Conservation (phyloP, 116 monocot genomes). For the Iris pallida region DNA sequence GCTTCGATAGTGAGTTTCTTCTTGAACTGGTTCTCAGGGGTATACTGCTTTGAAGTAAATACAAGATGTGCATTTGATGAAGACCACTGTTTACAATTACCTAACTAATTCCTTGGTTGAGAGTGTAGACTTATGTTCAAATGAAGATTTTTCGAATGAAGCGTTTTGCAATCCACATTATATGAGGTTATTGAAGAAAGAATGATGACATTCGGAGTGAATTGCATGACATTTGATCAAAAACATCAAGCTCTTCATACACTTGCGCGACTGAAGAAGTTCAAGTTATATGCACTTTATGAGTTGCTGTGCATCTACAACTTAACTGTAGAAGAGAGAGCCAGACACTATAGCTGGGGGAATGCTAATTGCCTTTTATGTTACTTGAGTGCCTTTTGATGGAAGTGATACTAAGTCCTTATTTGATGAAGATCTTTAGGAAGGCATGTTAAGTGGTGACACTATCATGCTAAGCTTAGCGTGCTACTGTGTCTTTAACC, state of each 20-base stretch:
- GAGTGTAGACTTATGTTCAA: slow-evolving; percentile 42
- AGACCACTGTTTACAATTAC: slow-evolving; percentile 45
- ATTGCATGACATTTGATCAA: slow-evolving; percentile 23
- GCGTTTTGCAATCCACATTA: slow-evolving; percentile 20
- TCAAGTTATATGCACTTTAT: slow-evolving; percentile 34
- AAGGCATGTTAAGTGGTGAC: slow-evolving; percentile 40
- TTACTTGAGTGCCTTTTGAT: slow-evolving; percentile 31
- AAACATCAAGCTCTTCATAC: slow-evolving; percentile 19
- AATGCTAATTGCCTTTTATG: slow-evolving; percentile 21
- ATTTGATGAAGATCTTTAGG: slow-evolving; percentile 34
- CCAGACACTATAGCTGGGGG: slow-evolving; percentile 24
- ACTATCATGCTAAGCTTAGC: slow-evolving; percentile 29
- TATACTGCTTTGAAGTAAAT: slow-evolving; percentile 73
- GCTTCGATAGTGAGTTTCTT: slow-evolving; percentile 45
- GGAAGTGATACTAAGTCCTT: slow-evolving; percentile 36
- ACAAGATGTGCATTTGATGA: slow-evolving; percentile 70
- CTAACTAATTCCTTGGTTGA: slow-evolving; percentile 49
- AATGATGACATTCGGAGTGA: slow-evolving; percentile 34
- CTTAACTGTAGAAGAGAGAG: slow-evolving; percentile 43
- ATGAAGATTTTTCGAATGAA: slow-evolving; percentile 36
- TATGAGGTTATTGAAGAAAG: slow-evolving; percentile 39
- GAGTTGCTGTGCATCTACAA: slow-evolving; percentile 25
- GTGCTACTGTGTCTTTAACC: not conserved
- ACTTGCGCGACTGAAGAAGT: slow-evolving; percentile 28
- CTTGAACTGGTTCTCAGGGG: slow-evolving; percentile 76